phyloP scores from a whole-genome alignment of 169 alveolate genomes.

The Eimeria sp. region DNA sequence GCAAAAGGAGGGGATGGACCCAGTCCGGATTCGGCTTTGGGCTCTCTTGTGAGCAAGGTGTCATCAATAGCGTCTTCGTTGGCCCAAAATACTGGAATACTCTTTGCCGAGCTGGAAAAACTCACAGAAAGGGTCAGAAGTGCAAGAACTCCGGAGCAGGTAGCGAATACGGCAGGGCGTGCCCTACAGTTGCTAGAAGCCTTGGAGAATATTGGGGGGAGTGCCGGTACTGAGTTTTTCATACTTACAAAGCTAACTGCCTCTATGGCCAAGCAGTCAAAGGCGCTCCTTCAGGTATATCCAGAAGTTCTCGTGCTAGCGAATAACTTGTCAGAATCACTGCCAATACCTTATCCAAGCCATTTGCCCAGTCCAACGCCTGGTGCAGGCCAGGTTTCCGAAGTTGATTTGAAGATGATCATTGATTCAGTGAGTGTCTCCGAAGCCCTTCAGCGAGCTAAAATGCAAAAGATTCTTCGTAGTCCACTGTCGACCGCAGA shows the following conservation, averaged over 20 bases:
- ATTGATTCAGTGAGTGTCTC: background rate
- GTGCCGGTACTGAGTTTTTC: background rate
- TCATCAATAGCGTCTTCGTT: slow-evolving; percentile 7
- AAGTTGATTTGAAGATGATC: background rate
- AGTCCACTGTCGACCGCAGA: background rate
- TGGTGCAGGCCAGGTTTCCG: background rate
- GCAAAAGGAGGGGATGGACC: background rate
- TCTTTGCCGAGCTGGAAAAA: background rate
- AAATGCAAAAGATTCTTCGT: background rate
- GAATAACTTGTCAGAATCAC: background rate
- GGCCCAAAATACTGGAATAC: background rate
- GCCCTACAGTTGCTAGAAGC: slow-evolving; percentile 2
- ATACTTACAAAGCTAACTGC: background rate
- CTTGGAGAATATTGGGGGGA: background rate
- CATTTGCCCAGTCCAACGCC: background rate
- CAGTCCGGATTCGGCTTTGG: background rate
- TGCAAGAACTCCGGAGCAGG: slow-evolving; percentile 19
- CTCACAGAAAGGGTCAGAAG: background rate
- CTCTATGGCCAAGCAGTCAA: slow-evolving; percentile 2
- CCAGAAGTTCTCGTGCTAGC: background rate
- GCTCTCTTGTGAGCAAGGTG: background rate
- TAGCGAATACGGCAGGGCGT: background rate
- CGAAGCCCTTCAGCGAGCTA: background rate
- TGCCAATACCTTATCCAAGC: background rate
- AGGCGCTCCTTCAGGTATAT: background rate